A percentile compares a stretch with the other conserved stretches of the same genome.
These are phyloP conservation scores for Eimeria tenella DNA, from an alignment of 169 alveolate genomes.

Conservation along the genomic window DNA sequence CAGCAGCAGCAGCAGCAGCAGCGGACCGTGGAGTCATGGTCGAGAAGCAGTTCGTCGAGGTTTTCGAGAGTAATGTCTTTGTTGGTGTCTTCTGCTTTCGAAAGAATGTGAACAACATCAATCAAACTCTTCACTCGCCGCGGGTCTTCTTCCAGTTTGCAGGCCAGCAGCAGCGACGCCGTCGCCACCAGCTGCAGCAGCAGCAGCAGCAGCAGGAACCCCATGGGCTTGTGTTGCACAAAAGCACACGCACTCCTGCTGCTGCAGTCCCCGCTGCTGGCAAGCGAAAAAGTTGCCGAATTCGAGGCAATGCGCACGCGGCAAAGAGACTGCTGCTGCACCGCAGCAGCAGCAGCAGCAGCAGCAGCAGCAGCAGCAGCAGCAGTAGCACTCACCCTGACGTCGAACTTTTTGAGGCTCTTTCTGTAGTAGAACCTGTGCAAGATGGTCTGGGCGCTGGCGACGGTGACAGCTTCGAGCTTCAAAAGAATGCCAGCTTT, in stretches of 20 bases:
- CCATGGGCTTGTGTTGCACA: too few relatives aligned
- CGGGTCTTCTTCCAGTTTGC: slow-evolving; percentile 93
- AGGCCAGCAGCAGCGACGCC: slow-evolving; percentile 89
- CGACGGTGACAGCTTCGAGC: slow-evolving; percentile 91
- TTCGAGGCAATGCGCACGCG: background rate
- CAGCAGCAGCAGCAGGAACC: background rate
- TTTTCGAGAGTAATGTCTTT: slow-evolving; percentile 51
- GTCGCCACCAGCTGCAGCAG: slow-evolving; percentile 88
- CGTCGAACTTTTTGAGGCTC: slow-evolving; percentile 89
- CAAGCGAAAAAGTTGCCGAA: too few relatives aligned
- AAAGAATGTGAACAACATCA: slow-evolving; percentile 86
- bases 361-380: background rate
- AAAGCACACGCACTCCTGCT: too few relatives aligned
- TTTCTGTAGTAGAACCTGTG: slow-evolving; percentile 92
- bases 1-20: background rate
- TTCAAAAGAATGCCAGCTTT: slow-evolving; percentile 92
- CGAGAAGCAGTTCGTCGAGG: slow-evolving; percentile 58
- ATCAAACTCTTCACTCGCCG: slow-evolving; percentile 90
- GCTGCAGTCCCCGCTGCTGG: too few relatives aligned
- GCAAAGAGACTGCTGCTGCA: background rate
- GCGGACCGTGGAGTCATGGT: slow-evolving; percentile 63
- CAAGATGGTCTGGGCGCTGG: slow-evolving; percentile 91
- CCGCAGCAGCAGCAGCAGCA: slow-evolving; percentile 7
- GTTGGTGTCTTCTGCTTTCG: slow-evolving; percentile 59
- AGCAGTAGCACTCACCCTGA: slow-evolving; percentile 81